Base-by-base conservation (phyloP, 495 filamentous ascomycete species). In the Acidomyces sp. region DNA sequence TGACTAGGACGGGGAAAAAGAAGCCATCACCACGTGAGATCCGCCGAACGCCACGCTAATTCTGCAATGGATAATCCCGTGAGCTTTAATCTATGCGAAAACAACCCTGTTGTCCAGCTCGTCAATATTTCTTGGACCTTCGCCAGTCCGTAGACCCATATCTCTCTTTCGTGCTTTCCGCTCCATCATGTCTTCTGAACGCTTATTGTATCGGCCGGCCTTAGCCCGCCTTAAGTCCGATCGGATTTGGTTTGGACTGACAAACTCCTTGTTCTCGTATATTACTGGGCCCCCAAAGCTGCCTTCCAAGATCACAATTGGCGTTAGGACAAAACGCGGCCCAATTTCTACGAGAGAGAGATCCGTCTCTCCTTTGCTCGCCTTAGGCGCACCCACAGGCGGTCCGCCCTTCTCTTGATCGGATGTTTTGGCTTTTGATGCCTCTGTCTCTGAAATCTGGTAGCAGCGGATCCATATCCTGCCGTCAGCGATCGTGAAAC, bases 191-290 rank as follows among this genome's bases (percentile, higher is more conserved):
- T 76, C 72, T 57, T 94, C 87, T 15, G 74, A 71, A 33, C 90
- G 68, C 32, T 65, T 59, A 36, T 80, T 77, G 55, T 90, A 83
- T 41, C 74, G 75, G 18, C 74, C 68, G 12, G 88, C 85, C 65
- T 83, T 83, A 50, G 66, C 63, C 56, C 74, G 62, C 44, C 84
- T 66, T 43, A 93, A 52, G 38, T 94, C 90, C 16, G 81, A 63
- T 41, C 90, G 71, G 46, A 97, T 75, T 61, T 93, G 85, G 67
- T 97, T 97, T 22, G 90, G 92, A 51, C 78, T 85, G 38, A 97
- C 84, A 55, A 94, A 97, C 54, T 94, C 83, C 70, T 90, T 93
- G 61, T 97, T 97, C 72, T 96, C 86, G 65, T 93, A 96, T 48
- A 97, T 87, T 40, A 96, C 82, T 1, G 92, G 92, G 0, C 90